These are phyloP conservation scores for Torulaspora indica DNA, from an alignment of 805 yeast species.

Conservation along the genomic window DNA sequence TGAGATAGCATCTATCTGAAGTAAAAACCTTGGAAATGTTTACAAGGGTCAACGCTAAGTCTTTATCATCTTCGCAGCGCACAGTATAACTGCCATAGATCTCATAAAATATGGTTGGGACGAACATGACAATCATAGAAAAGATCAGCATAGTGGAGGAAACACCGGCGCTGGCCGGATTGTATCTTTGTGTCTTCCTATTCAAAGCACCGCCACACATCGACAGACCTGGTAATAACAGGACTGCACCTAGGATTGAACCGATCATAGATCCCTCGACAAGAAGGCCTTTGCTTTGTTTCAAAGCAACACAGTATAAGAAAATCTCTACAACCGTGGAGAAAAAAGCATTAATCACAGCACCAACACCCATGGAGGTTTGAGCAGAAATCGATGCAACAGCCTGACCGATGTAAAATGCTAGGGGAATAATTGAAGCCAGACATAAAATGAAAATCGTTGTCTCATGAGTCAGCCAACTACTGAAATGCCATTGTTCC, in stretches of 20 bases:
- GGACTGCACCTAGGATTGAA: slow-evolving; percentile 85
- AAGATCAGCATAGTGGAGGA: slow-evolving; percentile 91
- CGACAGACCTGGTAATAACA: slow-evolving; percentile 86
- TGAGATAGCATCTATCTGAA: slow-evolving; percentile 56
- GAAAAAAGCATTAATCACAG: slow-evolving; percentile 95
- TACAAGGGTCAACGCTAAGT: slow-evolving; percentile 21
- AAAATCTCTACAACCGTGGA: slow-evolving; percentile 93
- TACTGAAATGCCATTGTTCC: slow-evolving; percentile 38
- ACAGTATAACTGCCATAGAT: slow-evolving; percentile 85
- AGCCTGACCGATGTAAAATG: slow-evolving; percentile 96
- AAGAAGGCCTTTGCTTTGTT: slow-evolving; percentile 76
- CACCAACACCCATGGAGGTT: slow-evolving; percentile 98
- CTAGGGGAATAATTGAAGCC: slow-evolving; percentile 84
- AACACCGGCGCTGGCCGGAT: slow-evolving; percentile 95
- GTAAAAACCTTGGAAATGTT: slow-evolving; percentile 44
- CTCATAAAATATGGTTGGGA: slow-evolving; percentile 86
- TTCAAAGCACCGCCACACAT: slow-evolving; percentile 97
- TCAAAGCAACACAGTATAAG: slow-evolving; percentile 84
- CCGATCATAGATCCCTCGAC: slow-evolving; percentile 98
- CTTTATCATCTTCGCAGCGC: slow-evolving; percentile 45
- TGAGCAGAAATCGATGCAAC: slow-evolving; percentile 99
- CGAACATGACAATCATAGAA: slow-evolving; percentile 85
- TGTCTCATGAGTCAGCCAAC: slow-evolving; percentile 49
- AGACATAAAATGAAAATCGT: slow-evolving; percentile 70
- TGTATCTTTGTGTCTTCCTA: slow-evolving; percentile 89